A percentile compares a stretch with the other conserved stretches of the same genome.
Evolutionary conservation across 2,329 filamentous ascomycete species (phyloP).

Genomic region (Phialocephala sp.): DNA sequence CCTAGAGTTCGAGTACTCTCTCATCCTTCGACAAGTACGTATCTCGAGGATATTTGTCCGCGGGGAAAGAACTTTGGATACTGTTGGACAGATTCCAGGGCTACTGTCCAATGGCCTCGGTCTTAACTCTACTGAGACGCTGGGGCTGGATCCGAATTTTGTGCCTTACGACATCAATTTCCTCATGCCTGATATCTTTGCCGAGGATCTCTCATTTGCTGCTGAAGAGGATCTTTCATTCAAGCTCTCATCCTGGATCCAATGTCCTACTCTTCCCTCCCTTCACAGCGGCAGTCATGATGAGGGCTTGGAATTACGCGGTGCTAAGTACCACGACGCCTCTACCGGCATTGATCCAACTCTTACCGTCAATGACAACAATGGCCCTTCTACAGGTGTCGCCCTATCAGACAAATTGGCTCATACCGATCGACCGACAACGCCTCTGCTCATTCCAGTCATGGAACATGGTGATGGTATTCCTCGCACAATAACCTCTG

Average conservation of each 20-base stretch:
- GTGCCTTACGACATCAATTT: background rate
- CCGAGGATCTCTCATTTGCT: background rate
- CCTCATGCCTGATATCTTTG: background rate
- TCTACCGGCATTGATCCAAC: background rate
- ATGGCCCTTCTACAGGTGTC: background rate
- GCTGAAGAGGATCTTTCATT: background rate
- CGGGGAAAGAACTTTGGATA: background rate
- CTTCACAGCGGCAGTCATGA: background rate
- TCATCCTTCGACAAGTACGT: background rate
- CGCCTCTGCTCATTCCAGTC: background rate
- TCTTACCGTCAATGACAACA: background rate
- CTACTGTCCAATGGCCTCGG: background rate
- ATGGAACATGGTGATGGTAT: too few species aligned
- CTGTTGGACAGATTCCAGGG: background rate
- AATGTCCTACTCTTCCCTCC: background rate
- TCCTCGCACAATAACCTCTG: too few species aligned
- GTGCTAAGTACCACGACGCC: background rate
- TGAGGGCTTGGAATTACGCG: background rate
- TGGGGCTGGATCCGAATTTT: background rate
- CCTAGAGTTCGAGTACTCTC: background rate
- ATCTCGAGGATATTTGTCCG: background rate
- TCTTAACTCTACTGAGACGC: background rate
- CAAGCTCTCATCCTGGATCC: background rate
- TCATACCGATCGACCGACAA: background rate
- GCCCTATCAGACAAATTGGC: background rate